Evolutionary conservation across 768 basidiomycete species (phyloP), one percentile per base, ranked within the genome.

Genomic region (Fibroporia radiculosa): DNA sequence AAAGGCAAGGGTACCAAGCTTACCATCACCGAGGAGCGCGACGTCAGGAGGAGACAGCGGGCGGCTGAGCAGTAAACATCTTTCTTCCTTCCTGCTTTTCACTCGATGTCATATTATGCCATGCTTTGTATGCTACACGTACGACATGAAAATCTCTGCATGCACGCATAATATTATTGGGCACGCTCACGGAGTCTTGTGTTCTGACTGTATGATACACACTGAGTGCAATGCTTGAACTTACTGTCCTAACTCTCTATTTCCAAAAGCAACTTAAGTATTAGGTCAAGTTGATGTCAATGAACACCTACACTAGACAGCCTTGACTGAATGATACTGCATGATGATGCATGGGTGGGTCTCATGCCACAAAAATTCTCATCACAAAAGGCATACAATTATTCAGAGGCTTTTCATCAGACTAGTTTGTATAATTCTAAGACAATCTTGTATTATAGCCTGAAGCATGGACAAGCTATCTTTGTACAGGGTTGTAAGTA

Each of bases 1-100:
- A 92, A 86, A 73, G 93, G 93, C 69, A 95, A 95, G 78, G 95
- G 93, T 72, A 86, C 81, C 65, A 96, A 97, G 69, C 86, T 96
- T 58, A 92, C 92, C 50, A 98, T 98, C 62, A 81, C 93, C 13
- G 91, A 93, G 77, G 90, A 97, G 77, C 78, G 93, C 59, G 93
- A 96, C 71, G 74, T 81, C 64, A 81, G 84, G 76, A 83, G 93
- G 74, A 87, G 81, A 73, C 71, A 71, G 62, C 78, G 79, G 44
- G 77, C 81, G 55, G 71, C 79, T 36, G 86, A 84, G 63, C 69
- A 82, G 66, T 79, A 76, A 68, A 66, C 52, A 56, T 44, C 46
- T 24, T 46, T 39, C 52, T 45, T 48, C 45, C 45, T 53, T 53
- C 44, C 42, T 52, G 38, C 22, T 45, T 55, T 40, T 46, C 45